phyloP scores from a whole-genome alignment of 2,329 filamentous ascomycete species.

The Xylariaceae sp. region DNA sequence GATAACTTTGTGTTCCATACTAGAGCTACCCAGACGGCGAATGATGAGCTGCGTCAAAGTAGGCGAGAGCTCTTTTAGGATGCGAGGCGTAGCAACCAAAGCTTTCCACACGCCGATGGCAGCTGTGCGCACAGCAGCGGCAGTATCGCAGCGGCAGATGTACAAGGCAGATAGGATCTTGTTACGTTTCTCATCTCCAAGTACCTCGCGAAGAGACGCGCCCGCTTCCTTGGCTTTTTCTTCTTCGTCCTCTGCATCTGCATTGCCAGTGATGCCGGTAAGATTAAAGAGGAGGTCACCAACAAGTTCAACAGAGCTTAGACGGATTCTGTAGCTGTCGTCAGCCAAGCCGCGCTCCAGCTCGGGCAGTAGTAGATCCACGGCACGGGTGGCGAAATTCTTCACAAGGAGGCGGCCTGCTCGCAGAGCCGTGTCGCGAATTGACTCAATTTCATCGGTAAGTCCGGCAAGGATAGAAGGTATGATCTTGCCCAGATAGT shows the following conservation, averaged over 20 bases:
- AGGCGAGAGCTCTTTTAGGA: slow-evolving; percentile 89
- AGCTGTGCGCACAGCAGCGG: slow-evolving; percentile 80
- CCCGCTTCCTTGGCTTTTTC: slow-evolving; percentile 77
- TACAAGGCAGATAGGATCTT: slow-evolving; percentile 96
- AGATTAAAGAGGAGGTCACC: slow-evolving; percentile 97
- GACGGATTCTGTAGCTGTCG: slow-evolving; percentile 93
- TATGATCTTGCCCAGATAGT: slow-evolving; percentile 92
- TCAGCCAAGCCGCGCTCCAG: slow-evolving; percentile 95
- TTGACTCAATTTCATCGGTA: slow-evolving; percentile 93
- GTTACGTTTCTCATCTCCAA: slow-evolving; percentile 94
- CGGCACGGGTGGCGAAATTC: slow-evolving; percentile 93
- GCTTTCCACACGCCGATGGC: slow-evolving; percentile 96
- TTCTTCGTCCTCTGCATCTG: slow-evolving; percentile 71
- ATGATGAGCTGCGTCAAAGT: slow-evolving; percentile 95
- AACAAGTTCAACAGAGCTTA: slow-evolving; percentile 96
- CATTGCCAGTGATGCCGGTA: slow-evolving; percentile 80
- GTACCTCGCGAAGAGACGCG: slow-evolving; percentile 85
- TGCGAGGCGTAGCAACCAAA: slow-evolving; percentile 83
- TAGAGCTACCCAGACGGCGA: slow-evolving; percentile 84
- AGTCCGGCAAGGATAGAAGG: slow-evolving; percentile 90
- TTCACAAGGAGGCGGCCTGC: slow-evolving; percentile 93
- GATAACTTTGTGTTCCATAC: slow-evolving; percentile 98
- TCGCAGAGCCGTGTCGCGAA: slow-evolving; percentile 90
- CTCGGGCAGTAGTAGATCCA: slow-evolving; percentile 89
- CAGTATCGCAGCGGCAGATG: slow-evolving; percentile 95